phyloP scores from a whole-genome alignment of 768 basidiomycete species.

The Solioccasus polychromus region DNA sequence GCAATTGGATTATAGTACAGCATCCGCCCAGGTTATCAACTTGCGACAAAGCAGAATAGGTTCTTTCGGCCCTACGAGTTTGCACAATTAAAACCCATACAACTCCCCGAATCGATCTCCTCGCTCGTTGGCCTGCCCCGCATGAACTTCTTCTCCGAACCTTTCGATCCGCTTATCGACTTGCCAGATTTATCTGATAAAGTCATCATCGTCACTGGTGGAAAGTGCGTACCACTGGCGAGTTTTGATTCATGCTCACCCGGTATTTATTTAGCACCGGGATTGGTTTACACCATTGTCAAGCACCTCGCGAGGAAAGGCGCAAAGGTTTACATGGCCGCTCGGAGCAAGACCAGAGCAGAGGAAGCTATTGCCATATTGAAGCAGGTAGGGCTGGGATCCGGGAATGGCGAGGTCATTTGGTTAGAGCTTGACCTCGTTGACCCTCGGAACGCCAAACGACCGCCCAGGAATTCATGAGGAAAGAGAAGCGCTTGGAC shows the following conservation, averaged over 20 bases:
- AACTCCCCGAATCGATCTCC: no score
- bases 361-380: conserved; percentile 47
- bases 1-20: no score
- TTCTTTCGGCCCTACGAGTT: no score
- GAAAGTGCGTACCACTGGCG: no score
- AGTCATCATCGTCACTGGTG: conserved; percentile 58
- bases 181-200: conserved; percentile 34
- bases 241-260: no score
- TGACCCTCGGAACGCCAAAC: conserved; percentile 44
- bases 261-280: conserved; percentile 42
- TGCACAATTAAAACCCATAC: no score
- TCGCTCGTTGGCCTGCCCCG: no score
- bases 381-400: conserved; percentile 40
- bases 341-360: conserved; percentile 46
- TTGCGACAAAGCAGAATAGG: no score
- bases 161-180: conserved; percentile 38
- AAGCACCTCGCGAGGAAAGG: conserved; percentile 48
- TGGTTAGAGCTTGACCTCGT: conserved; percentile 53
- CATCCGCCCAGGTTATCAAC: no score
- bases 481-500: conserved; percentile 51
- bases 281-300: conserved; percentile 50
- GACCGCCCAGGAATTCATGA: conserved; percentile 48
- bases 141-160: conserved; percentile 23
- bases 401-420: conserved; percentile 44
- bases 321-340: no score